Conservation (phyloP, 225 moss, liverwort and hornwort genomes). For the Takakia lepidozioides region DNA sequence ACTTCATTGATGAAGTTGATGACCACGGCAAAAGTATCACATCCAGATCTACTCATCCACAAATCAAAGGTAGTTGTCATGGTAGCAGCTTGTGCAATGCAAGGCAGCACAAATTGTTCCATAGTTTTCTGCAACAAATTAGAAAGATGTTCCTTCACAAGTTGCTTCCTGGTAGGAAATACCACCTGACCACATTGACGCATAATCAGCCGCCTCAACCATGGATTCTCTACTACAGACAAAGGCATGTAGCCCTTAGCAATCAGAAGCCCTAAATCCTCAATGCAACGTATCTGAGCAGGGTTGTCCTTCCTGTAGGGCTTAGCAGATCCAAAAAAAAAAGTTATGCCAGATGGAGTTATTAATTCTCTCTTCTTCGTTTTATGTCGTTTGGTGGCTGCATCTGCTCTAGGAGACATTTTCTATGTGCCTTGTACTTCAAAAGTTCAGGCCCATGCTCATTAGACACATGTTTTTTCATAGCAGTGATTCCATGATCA, state of each 20-base stretch:
- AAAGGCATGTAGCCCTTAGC: background rate
- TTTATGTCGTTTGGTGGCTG: background rate
- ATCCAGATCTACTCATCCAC: no score
- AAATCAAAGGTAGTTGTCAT: no score
- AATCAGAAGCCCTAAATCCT: background rate
- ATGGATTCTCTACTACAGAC: background rate
- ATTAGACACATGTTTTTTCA: no score
- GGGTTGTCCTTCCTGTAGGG: background rate
- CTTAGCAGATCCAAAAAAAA: background rate
- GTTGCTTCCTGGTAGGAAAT: no score
- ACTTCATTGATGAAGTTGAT: conserved; percentile 1
- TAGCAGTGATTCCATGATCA: conserved; percentile 1
- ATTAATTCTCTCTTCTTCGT: background rate
- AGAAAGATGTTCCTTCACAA: no score
- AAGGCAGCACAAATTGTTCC: no score
- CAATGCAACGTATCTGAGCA: background rate
- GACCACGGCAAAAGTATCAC: no score
- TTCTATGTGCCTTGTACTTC: background rate
- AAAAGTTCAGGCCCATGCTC: background rate
- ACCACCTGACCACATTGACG: no score
- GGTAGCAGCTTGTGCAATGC: no score
- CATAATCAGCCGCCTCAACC: no score
- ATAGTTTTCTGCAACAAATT: no score
- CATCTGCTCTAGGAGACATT: background rate
- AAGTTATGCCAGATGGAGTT: background rate